Evolutionary conservation across 345 rosid genomes (phyloP), one percentile per base, ranked within the genome.

Genomic region (Brassica incana): DNA sequence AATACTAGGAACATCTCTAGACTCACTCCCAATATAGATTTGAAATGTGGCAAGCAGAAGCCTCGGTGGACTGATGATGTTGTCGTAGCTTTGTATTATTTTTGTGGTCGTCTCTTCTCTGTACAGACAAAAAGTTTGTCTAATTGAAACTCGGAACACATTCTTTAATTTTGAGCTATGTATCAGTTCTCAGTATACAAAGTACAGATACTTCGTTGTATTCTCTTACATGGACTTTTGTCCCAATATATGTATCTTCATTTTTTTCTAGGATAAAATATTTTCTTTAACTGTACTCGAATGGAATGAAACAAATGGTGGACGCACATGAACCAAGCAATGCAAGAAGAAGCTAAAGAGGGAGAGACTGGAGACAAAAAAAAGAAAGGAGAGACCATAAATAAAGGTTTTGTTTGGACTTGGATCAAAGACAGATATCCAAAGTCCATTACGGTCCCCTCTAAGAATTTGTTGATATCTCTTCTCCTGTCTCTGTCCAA

Each of bases 1-100:
- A 90, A 73, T 85, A 83, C 74, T 76, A 78, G 33, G 88, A 87
- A 52, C 58, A 52, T 52, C 58, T n/a, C 16, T 52, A 66, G 71
- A 69, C 50, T 43, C 50, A 43, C 67, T 56, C 59, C 14, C 45
- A 66, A 58, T 29, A 68, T 16, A 68, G 35, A 67, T 15, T 72
- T 50, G 69, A 30, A 45, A 45, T 35, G 62, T 68, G 61, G 33
- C 73, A 63, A 71, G 32, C 65, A 71, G 52, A 72, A 72, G 67
- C 63, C 69, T 67, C 67, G 65, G 65, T 27, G 66, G 38, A 58
- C 50, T 59, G 77, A 32, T 66, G 56, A 60, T 77, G 69, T 58
- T 58, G 30, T 63, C 18, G 58, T 48, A 73, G 45, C 74, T 79
- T 59, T 79, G 81, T 72, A 65, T 72, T 72, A 16, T 71, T 71